Conservation (phyloP, 257 asterid species). For the Salvia splendens region DNA sequence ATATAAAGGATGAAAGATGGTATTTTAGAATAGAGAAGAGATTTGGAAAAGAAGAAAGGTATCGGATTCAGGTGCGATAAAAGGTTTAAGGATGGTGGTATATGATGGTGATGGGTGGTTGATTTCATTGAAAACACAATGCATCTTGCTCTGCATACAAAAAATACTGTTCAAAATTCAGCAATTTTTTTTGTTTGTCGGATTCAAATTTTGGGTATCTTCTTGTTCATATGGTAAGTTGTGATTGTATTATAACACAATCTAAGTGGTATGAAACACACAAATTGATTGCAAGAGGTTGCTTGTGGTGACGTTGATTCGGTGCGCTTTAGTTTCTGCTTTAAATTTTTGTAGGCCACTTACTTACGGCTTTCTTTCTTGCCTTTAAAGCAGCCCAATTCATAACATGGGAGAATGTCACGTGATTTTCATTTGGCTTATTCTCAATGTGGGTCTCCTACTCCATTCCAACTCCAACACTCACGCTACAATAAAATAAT, state of each 20-base stretch:
- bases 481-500: no score
- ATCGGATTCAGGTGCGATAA: conserved; percentile 34
- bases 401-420: no score
- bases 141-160: background rate
- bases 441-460: no score
- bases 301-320: conserved; percentile 29
- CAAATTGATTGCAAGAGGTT: background rate
- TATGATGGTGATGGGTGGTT: background rate
- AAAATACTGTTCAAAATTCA: background rate
- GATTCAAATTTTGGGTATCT: no score
- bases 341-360: background rate
- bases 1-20: conserved; percentile 22
- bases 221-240: background rate
- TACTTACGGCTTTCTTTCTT: no score
- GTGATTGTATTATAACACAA: no score
- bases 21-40: background rate
- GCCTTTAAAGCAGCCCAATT: no score
- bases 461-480: no score
- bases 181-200: no score
- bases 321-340: background rate
- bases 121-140: no score
- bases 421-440: no score
- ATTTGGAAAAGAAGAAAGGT: conserved; percentile 29
- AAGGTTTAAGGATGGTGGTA: conserved; percentile 29
- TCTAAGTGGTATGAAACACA: no score